These are phyloP conservation scores for Hypericum perforatum DNA, from an alignment of 345 rosid species.

Conservation along the genomic window DNA sequence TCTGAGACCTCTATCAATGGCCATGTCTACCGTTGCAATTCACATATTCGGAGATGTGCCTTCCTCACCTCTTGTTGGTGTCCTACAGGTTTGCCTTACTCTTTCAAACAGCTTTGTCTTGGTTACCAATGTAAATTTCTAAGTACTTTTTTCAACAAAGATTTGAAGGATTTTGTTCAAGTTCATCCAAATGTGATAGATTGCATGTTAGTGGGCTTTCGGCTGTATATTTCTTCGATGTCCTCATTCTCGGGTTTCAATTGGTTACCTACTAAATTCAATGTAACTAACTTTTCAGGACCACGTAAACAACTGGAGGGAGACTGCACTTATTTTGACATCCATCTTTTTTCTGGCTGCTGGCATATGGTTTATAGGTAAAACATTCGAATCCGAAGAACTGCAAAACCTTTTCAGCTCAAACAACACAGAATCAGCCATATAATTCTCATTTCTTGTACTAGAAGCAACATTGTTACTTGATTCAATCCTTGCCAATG, in stretches of 20 bases:
- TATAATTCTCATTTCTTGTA: no score
- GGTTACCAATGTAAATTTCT: no score
- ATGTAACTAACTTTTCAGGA: conserved; percentile 43
- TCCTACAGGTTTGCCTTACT: conserved; percentile 52
- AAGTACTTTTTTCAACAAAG: no score
- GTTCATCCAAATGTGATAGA: no score
- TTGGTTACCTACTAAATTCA: no score
- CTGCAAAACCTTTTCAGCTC: not conserved
- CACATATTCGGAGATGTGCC: conserved; percentile 97
- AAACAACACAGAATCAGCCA: not conserved
- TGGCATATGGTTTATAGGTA: conserved; percentile 75
- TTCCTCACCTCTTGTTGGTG: conserved; percentile 94
- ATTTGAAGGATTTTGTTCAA: no score
- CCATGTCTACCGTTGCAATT: conserved; percentile 78
- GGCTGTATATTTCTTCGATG: no score
- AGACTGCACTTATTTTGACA: conserved; percentile 71
- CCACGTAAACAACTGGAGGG: conserved; percentile 67
- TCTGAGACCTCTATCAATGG: conserved; percentile 93
- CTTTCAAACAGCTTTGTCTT: no score
- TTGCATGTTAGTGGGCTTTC: no score
- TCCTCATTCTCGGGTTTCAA: no score
- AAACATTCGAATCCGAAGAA: not conserved
- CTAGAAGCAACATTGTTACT: not conserved
- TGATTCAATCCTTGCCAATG: conserved; percentile 2
- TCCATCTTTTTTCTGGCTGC: conserved; percentile 74